A percentile compares a stretch with the other conserved stretches of the same genome.
These are phyloP conservation scores for Glaciozyma antarctica DNA, from an alignment of 768 basidiomycete species.

Conservation along the genomic window DNA sequence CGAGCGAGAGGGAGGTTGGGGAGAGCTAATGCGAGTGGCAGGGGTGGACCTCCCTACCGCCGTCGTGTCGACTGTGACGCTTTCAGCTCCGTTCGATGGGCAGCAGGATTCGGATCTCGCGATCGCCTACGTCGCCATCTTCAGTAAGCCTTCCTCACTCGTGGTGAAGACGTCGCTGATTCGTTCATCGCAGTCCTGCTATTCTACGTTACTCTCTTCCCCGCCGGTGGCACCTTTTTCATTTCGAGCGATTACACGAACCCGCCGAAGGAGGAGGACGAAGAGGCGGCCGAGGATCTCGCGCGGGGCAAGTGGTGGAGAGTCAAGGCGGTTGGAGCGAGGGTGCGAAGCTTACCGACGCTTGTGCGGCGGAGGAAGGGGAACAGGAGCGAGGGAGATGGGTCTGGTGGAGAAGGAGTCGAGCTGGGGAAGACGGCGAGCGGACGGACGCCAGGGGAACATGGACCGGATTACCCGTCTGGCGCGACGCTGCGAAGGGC, in stretches of 20 bases:
- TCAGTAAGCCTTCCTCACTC: background rate
- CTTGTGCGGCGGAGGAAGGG: background rate
- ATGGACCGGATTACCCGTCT: too few relatives aligned
- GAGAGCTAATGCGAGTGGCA: background rate
- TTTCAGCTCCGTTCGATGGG: constrained; percentile 41
- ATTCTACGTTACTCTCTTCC: constrained; percentile 51
- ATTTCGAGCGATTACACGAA: background rate
- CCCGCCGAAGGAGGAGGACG: background rate
- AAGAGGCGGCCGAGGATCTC: constrained; percentile 21
- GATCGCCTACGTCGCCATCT: constrained; percentile 10
- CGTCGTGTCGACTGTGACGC: constrained; percentile 59
- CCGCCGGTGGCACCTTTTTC: constrained; percentile 38
- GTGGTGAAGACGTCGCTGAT: background rate
- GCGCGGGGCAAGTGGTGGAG: background rate
- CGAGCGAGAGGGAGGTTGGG: background rate
- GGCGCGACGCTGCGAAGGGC: too few relatives aligned
- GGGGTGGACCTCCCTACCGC: constrained; percentile 44
- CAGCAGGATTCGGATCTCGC: constrained; percentile 52
- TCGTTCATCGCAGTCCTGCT: background rate
- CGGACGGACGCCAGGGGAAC: background rate
- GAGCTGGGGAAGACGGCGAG: background rate
- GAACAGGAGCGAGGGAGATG: background rate
- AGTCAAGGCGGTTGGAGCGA: background rate
- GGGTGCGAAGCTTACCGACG: background rate
- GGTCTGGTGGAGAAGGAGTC: too few relatives aligned